These are phyloP conservation scores for Fusarium sp. DNA, from an alignment of 2,329 filamentous ascomycete genomes.

Conservation along the genomic window DNA sequence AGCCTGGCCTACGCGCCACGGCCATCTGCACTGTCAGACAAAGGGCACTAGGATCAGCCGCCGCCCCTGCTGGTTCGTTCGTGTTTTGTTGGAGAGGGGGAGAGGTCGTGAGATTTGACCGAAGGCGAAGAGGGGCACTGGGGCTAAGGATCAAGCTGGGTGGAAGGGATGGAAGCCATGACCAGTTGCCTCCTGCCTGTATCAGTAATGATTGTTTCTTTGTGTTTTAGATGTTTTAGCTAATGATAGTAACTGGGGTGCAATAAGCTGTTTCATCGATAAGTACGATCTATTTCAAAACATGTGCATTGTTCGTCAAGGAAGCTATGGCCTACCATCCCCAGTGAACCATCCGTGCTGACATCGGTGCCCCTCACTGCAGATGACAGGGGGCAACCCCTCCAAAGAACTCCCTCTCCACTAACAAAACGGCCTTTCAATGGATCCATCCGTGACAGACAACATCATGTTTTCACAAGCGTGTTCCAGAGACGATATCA, in stretches of 20 bases:
- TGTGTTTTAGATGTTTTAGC: neutral
- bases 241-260: neutral
- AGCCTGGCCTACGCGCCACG: slow-evolving; percentile 19
- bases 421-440: neutral
- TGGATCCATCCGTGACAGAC: neutral
- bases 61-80: slow-evolving; percentile 1
- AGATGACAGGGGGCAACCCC: neutral
- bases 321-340: neutral
- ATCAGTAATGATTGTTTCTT: neutral
- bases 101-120: slow-evolving; percentile 2
- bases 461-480: neutral
- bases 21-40: slow-evolving; percentile 1
- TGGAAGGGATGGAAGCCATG: neutral
- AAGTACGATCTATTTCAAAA: neutral
- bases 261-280: neutral
- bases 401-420: neutral
- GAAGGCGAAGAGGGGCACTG: neutral
- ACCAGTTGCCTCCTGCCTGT: neutral
- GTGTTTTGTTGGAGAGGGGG: slow-evolving; percentile 2
- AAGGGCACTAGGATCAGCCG: slow-evolving; percentile 17
- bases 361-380: neutral
- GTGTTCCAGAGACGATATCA: neutral
- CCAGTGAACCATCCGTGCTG: neutral
- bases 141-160: neutral
- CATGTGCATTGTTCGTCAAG: neutral